phyloP scores from a whole-genome alignment of 805 yeast genomes.

The Teunomyces cretensis region DNA sequence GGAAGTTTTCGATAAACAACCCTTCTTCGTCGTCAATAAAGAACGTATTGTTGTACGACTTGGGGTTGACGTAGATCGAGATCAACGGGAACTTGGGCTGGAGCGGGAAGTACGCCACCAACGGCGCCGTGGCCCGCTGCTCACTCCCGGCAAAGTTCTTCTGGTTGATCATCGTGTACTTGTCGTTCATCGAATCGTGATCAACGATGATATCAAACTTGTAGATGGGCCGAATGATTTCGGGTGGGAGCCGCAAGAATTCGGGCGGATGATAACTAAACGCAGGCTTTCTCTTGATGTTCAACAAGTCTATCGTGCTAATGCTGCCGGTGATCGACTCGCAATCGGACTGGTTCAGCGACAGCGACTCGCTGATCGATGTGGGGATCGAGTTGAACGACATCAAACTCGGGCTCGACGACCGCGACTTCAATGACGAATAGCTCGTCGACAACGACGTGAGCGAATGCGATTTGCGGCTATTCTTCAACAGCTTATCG shows the following conservation, averaged over 20 bases:
- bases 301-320: constrained; percentile 2
- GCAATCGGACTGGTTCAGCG: constrained; percentile 32
- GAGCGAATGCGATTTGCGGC: constrained; percentile 30
- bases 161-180: constrained; percentile 19
- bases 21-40: constrained; percentile 32
- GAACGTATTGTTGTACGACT: constrained; percentile 21
- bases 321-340: constrained; percentile 15
- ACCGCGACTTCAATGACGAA: constrained; percentile 29
- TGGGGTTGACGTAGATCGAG: constrained; percentile 32
- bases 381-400: constrained; percentile 38
- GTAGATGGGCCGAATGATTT: constrained; percentile 44
- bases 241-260: constrained; percentile 43
- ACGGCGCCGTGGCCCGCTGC: neutral
- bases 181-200: constrained; percentile 39
- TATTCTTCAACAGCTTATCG: neutral
- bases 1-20: constrained; percentile 12
- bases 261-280: constrained; percentile 20
- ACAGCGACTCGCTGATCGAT: constrained; percentile 35
- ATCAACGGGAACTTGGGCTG: constrained; percentile 29
- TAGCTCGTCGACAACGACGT: constrained; percentile 36
- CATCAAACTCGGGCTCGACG: constrained; percentile 39
- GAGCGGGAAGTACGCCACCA: constrained; percentile 16
- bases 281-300: constrained; percentile 15
- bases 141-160: constrained; percentile 5
- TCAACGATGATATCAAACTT: constrained; percentile 47